A percentile compares a stretch with the other conserved stretches of the same genome.
Conservation (phyloP, 768 basidiomycete genomes). For the Leccinum obscurum region DNA sequence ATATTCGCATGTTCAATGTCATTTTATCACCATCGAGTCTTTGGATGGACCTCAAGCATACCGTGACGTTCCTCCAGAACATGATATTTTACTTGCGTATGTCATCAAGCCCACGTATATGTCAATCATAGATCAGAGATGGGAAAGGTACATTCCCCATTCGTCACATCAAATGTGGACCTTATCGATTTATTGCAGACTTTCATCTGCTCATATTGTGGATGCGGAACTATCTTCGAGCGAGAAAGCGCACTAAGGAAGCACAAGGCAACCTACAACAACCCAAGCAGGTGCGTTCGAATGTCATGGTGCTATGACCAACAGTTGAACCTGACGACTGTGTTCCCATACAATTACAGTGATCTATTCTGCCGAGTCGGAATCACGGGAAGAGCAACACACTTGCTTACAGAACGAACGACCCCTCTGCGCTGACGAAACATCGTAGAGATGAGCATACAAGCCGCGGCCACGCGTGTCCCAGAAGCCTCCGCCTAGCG, state of each 20-base stretch:
- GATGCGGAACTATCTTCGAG: constrained; percentile 9
- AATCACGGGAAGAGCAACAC: not conserved
- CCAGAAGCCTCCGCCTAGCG: too few relatives aligned
- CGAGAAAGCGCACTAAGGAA: constrained; percentile 10
- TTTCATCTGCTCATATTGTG: constrained; percentile 7
- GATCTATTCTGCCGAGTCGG: not conserved
- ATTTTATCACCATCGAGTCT: too few relatives aligned
- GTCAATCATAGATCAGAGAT: not conserved
- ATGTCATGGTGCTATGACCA: not conserved
- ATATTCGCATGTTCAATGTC: too few relatives aligned
- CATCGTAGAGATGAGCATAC: constrained; percentile 18
- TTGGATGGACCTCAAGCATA: not conserved
- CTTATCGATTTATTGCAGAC: constrained; percentile 2
- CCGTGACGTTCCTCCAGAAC: too few relatives aligned
- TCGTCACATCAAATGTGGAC: not conserved
- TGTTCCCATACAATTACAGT: constrained; percentile 3
- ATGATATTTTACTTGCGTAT: not conserved
- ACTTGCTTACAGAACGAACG: constrained; percentile 16
- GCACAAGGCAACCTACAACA: constrained; percentile 11
- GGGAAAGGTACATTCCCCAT: not conserved
- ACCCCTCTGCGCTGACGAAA: constrained; percentile 17
- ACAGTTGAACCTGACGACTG: not conserved
- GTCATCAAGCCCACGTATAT: not conserved
- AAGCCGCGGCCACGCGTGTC: not conserved
- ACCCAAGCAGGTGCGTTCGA: constrained; percentile 7